Evolutionary conservation across 1,284 basidiomycete species (phyloP), one percentile per base, ranked within the genome.

Genomic region (Xanthoconium separans): DNA sequence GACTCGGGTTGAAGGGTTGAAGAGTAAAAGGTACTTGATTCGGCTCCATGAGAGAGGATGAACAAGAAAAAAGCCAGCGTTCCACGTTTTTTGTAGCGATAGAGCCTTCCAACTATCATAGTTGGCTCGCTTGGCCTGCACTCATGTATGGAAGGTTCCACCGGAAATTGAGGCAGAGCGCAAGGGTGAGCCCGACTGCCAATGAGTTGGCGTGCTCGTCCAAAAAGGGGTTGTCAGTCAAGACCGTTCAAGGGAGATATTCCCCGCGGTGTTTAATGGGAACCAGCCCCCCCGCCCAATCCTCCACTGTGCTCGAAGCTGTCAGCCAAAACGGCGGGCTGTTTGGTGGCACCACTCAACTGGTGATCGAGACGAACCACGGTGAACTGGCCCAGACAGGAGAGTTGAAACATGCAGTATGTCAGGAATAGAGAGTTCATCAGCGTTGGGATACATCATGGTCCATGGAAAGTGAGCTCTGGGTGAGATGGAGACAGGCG

Each of bases 61-160:
- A 6, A 13, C 9, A 15, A 9, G 8, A 2, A 15, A 33, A 44
- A 12, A 20, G 36, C n/a, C 9, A 31, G 8, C 36, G 27, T n/a
- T n/a, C 1, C 20, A 2, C 4, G 6, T 9, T 0, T 37, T 61
- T 63, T 59, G 6, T 62, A 31, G 6, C 2, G 8, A 10, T 3
- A 5, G 31, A 40, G 7, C 53, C 40, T 39, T 43, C 64, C 64
- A 65, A 54, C 51, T 34, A 40, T 13, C 18, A 22, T 29, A 63
- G 47, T 12, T 30, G 63, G 50, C 27, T 1, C 20, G 31, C 1
- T 20, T 22, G 22, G 22, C 22, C 22, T 22, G 22, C 22, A 22
- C 8, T 12, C 33, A 15, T 58, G 33, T 18, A 30, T 31, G 43
- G 55, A 59, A 51, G 0, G 2, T 53, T 54, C 53, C 12, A 6